A percentile compares a stretch with the other conserved stretches of the same genome.
Evolutionary conservation across 2,329 filamentous ascomycete genomes (phyloP).

Genomic region (Cryphonectria nitschkei): DNA sequence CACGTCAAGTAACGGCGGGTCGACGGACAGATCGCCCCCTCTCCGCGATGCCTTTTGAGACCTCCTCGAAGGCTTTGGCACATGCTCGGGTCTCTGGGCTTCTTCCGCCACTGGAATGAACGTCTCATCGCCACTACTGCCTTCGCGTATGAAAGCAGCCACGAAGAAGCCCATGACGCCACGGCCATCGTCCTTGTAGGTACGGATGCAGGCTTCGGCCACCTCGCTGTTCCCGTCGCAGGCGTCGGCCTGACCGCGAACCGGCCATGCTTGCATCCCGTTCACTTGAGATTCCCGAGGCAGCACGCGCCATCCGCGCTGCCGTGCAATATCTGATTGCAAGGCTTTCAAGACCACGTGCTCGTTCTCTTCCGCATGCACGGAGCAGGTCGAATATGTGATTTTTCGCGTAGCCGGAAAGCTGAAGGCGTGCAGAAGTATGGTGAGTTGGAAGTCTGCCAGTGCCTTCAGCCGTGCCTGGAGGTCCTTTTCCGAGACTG

Average conservation of each 20-base stretch:
- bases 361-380: constrained; percentile 89
- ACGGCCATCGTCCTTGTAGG: constrained; percentile 77
- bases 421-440: constrained; percentile 81
- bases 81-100: neutral
- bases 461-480: constrained; percentile 71
- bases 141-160: constrained; percentile 75
- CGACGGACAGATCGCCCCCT: neutral
- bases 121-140: neutral
- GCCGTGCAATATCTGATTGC: constrained; percentile 65
- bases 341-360: constrained; percentile 76
- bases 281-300: constrained; percentile 71
- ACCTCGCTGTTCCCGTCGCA: constrained; percentile 55
- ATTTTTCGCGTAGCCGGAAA: constrained; percentile 78
- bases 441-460: constrained; percentile 77
- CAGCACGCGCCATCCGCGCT: constrained; percentile 78
- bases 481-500: constrained; percentile 60
- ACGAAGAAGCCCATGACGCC: constrained; percentile 97
- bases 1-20: neutral
- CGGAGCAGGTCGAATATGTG: constrained; percentile 92
- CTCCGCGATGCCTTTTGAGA: neutral
- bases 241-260: constrained; percentile 61
- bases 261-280: constrained; percentile 76
- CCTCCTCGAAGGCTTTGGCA: neutral
- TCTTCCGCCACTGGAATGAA: neutral
- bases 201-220: constrained; percentile 78